Base-by-base conservation (phyloP, 352 stramenopile species). In the Pythium aristosporum region DNA sequence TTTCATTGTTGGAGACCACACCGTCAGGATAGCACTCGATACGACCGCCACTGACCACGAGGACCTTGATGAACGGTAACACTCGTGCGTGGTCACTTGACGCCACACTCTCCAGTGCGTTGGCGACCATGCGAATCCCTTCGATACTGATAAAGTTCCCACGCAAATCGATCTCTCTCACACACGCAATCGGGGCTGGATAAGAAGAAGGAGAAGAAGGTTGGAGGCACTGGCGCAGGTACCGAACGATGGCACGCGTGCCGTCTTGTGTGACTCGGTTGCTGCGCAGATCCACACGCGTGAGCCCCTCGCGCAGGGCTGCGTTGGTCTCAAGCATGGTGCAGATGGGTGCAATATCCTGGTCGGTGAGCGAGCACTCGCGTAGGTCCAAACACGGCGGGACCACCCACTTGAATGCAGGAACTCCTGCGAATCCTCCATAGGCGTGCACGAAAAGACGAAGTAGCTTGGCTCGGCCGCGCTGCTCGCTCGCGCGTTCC, bases 121-220 rank as follows among this genome's bases (percentile, higher is more conserved):
- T 85, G 0, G 82, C 85, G 9, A 93, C 65, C 4, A 57, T 51
- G 16, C 85, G 82, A 20, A 91, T 65, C 11, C 82, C 82, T 52
- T 91, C 80, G 3, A 89, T 69, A 16, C 80, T 85, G 52, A 93
- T 72, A 60, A 69, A 89, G 47, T 93, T 93, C n/a, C 78, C 68
- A 21, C 82, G 82, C 16, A 93, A 61, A 61, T 90, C 78, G 8
- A 93, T 43, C 54, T 91, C 74, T 25, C 65, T 57, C 11, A 88
- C 56, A 34, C 39, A 30, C 42, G 50, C 15, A 64, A 62, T 4
- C 48, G 65, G 71, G 70, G 58, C 41, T 69, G 43, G 44, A 7
- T 41, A 5, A 5, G 44, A 21, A 16, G 25, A 30, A 30, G 25
- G 5, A 5, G 44, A 21, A 16, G 25, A 30, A 30, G 25, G 5